phyloP scores from a whole-genome alignment of 495 filamentous ascomycete genomes.

The Penicillium odoratum region DNA sequence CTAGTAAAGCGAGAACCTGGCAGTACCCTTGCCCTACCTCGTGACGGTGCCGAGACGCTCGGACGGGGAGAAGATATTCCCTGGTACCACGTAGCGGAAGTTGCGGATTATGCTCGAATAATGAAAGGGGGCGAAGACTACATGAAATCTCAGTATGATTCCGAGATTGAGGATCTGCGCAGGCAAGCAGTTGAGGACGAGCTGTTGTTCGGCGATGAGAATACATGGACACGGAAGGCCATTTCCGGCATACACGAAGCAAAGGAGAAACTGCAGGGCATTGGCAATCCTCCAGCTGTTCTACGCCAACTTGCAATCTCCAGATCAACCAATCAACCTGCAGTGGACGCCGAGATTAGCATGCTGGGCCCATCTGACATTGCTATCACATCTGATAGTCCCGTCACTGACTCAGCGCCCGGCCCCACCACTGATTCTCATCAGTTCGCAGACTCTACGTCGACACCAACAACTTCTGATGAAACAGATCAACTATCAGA shows the following conservation, averaged over 20 bases:
- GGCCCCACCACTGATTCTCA: slow-evolving; percentile 7
- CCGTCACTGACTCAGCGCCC: slow-evolving; percentile 24
- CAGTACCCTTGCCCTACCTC: slow-evolving; percentile 82
- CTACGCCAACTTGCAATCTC: slow-evolving; percentile 51
- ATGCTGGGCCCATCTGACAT: slow-evolving; percentile 36
- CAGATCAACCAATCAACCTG: slow-evolving; percentile 46
- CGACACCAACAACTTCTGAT: slow-evolving; percentile 18
- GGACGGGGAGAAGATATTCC: slow-evolving; percentile 73
- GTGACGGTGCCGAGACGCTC: slow-evolving; percentile 74
- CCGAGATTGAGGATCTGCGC: slow-evolving; percentile 72
- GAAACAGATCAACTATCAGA: slow-evolving; percentile 31
- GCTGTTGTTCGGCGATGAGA: slow-evolving; percentile 88
- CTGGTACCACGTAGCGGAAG: slow-evolving; percentile 92
- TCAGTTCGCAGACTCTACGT: slow-evolving; percentile 5
- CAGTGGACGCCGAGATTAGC: slow-evolving; percentile 19
- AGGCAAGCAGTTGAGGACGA: slow-evolving; percentile 85
- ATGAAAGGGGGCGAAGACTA: slow-evolving; percentile 94
- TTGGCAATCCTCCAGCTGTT: slow-evolving; percentile 66
- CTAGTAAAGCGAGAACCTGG: slow-evolving; percentile 75
- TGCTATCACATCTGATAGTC: slow-evolving; percentile 40
- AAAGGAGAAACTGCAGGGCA: slow-evolving; percentile 68
- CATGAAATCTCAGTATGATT: slow-evolving; percentile 74
- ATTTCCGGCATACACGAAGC: slow-evolving; percentile 66
- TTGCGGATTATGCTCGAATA: slow-evolving; percentile 90
- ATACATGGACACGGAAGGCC: slow-evolving; percentile 86